These are phyloP conservation scores for Prunella vulgaris DNA, from an alignment of 257 asterid species.

Conservation along the genomic window DNA sequence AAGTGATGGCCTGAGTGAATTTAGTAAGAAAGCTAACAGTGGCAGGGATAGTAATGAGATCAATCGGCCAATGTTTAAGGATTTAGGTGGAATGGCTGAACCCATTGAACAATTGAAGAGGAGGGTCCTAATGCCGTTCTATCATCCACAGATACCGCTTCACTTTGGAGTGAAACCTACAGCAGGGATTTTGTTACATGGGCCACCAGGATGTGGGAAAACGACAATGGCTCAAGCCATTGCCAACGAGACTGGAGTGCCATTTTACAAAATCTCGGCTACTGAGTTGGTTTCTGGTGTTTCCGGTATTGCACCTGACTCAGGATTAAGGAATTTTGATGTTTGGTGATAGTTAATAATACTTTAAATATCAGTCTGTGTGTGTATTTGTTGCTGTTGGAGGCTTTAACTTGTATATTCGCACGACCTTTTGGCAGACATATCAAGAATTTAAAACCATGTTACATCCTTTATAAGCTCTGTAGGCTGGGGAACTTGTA, in stretches of 20 bases:
- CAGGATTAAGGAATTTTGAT: not conserved
- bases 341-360: not conserved
- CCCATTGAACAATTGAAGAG: constrained; percentile 64
- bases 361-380: not conserved
- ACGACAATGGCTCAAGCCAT: constrained; percentile 90
- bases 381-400: not conserved
- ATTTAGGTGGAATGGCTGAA: constrained; percentile 75
- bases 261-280: constrained; percentile 80
- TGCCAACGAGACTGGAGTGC: constrained; percentile 84
- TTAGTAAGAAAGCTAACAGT: not conserved
- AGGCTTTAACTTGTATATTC: not conserved
- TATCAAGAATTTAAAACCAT: not conserved
- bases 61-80: constrained; percentile 61
- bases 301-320: constrained; percentile 46
- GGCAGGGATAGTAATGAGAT: not conserved
- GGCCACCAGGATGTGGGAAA: constrained; percentile 99
- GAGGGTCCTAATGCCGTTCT: constrained; percentile 73
- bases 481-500: not conserved
- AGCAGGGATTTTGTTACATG: constrained; percentile 75
- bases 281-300: constrained; percentile 92
- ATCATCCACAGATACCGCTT: constrained; percentile 51
- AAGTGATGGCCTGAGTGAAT: constrained; percentile 13
- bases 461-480: not conserved
- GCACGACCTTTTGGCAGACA: not conserved
- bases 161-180: constrained; percentile 67